phyloP scores from a whole-genome alignment of 2,329 filamentous ascomycete species.

The Sporothrix luriei region DNA sequence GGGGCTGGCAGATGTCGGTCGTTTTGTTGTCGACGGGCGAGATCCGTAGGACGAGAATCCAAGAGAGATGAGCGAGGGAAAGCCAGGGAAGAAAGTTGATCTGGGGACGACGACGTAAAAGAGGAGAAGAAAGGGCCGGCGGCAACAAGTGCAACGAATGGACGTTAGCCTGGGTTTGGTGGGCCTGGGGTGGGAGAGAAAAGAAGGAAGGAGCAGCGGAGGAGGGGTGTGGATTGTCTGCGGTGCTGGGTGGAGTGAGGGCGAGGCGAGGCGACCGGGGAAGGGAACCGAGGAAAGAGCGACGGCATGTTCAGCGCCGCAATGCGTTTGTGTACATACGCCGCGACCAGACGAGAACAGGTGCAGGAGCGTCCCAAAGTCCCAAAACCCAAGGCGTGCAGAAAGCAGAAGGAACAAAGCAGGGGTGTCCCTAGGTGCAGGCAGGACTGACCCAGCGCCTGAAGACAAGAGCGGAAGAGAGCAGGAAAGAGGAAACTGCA shows the following conservation, averaged over 20 bases:
- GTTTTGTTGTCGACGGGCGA: conserved; percentile 7
- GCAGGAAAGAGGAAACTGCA: conserved; percentile 1
- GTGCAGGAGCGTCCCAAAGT: conserved; percentile 14
- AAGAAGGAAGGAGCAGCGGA: conserved; percentile 22
- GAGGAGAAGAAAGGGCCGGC: conserved; percentile 11
- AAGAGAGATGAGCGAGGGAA: not conserved
- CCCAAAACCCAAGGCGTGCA: not conserved
- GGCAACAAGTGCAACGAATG: conserved; percentile 22
- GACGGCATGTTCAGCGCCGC: conserved; percentile 15
- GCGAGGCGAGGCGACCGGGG: not conserved
- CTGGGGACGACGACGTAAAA: conserved; percentile 16
- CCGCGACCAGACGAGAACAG: not conserved
- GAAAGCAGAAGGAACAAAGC: not conserved
- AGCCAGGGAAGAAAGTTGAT: conserved; percentile 5
- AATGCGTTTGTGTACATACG: not conserved
- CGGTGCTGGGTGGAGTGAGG: conserved; percentile 21
- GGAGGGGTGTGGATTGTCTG: conserved; percentile 12
- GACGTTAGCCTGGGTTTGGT: conserved; percentile 17
- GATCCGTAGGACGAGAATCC: not conserved
- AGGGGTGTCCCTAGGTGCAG: conserved; percentile 13
- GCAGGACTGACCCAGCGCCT: not conserved
- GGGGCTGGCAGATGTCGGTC: conserved; percentile 1
- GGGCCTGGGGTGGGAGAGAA: not conserved
- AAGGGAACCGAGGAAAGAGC: conserved; percentile 10
- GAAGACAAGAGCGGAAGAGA: conserved; percentile 1